Evolutionary conservation across 1,284 basidiomycete genomes (phyloP).

Genomic region (Prillingera fragicola): DNA sequence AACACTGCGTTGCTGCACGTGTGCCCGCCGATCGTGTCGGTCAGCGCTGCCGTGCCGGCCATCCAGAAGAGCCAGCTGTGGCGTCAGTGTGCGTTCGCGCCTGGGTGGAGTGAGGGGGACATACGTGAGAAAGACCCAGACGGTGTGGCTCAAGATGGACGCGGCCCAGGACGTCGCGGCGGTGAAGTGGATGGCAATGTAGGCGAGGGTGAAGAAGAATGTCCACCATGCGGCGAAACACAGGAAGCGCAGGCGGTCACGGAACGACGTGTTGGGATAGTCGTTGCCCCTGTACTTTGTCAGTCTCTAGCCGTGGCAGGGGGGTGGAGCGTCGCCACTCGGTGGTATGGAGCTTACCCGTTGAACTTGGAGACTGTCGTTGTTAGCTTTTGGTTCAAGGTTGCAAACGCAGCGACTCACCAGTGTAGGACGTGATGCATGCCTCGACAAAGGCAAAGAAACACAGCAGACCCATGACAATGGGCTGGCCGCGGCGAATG

Average conservation of each 20-base stretch:
- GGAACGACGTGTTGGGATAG: slow-evolving; percentile 35
- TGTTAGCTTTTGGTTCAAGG: background rate
- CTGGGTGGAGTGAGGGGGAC: slow-evolving; percentile 13
- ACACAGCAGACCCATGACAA: slow-evolving; percentile 37
- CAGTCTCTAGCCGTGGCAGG: background rate
- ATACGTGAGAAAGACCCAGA: slow-evolving; percentile 43
- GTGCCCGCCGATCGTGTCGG: slow-evolving; percentile 39
- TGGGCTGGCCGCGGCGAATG: slow-evolving; percentile 40
- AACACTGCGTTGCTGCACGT: slow-evolving; percentile 29
- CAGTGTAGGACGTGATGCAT: slow-evolving; percentile 36
- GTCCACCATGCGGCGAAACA: slow-evolving; percentile 49
- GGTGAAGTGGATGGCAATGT: slow-evolving; percentile 42
- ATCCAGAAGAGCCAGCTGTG: slow-evolving; percentile 49
- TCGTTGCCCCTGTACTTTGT: slow-evolving; percentile 22
- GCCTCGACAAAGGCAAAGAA: slow-evolving; percentile 45
- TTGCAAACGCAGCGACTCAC: background rate
- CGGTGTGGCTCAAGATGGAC: slow-evolving; percentile 28
- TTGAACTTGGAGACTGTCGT: slow-evolving; percentile 30
- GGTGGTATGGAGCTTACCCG: slow-evolving; percentile 8
- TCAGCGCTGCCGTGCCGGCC: slow-evolving; percentile 39
- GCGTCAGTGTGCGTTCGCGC: no score
- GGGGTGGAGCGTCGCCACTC: background rate
- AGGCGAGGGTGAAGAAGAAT: slow-evolving; percentile 39
- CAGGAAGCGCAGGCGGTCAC: slow-evolving; percentile 44
- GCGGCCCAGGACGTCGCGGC: slow-evolving; percentile 30